Evolutionary conservation across 2,329 filamentous ascomycete genomes (phyloP), one percentile per base, ranked within the genome.

Genomic region (Lecanicillium sp.): DNA sequence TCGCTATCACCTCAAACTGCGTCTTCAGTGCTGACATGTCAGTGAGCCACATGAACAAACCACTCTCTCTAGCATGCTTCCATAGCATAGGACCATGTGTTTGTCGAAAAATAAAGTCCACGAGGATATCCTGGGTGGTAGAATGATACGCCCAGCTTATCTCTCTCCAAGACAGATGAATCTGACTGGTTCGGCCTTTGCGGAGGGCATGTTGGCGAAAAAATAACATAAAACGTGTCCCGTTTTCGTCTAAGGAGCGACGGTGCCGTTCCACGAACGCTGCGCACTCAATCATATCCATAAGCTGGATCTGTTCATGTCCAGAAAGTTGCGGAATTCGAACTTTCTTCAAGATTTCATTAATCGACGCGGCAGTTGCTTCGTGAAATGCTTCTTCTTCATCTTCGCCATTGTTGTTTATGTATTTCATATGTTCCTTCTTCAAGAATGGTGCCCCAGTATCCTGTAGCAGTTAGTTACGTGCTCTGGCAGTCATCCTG

Each of bases 11-110:
- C 62, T 98, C 93, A 54, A 98, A 90, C 60, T 96, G 88, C 0
- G 78, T 67, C 53, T 60, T 66, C 64, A 97, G 71, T 19, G 89
- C 83, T 47, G 77, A 78, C 15, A 75, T 66, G 63, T 96, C 90
- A 1, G 82, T 80, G 54, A 98, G 75, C 91, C 93, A 98, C 83
- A 96, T 91, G 61, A 95, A 96, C 48, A 97, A 76, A 10, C 93
- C 93, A 55, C 86, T 88, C 61, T 94, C 86, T 39, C 86, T 78
- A 2, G 91, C 93, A 57, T 90, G 78, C 53, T 86, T 79, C 93
- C 93, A 98, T 6, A 84, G 70, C 70, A 97, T 75, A 51, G 80
- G 84, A 1, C 85, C 84, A 54, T 90, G 85, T 56, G 86, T 90
- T 58, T 94, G 88, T 17, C 80, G 74, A 10, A 83, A 82, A 9